Conservation (phyloP, 169 alveolate genomes). For the Ichthyophthirius multifiliis region DNA sequence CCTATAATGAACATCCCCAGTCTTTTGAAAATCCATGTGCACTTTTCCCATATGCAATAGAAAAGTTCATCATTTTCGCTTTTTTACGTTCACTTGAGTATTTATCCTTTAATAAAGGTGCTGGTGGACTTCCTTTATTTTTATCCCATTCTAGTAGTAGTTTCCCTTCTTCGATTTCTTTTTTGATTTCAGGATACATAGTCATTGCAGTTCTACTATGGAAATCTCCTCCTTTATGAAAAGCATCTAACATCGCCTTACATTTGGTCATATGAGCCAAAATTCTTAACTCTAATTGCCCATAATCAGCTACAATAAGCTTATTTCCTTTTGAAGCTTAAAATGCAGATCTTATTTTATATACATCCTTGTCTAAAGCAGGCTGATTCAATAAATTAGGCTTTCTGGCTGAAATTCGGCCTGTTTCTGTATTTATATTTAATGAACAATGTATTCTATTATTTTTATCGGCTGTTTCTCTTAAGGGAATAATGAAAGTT, state of each 20-base stretch:
- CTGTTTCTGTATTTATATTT: slow-evolving; percentile 82
- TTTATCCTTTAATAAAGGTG: slow-evolving; percentile 70
- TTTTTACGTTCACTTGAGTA: slow-evolving; percentile 74
- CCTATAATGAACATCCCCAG: slow-evolving; percentile 64
- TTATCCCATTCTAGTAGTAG: slow-evolving; percentile 80
- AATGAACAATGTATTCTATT: slow-evolving; percentile 66
- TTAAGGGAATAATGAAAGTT: slow-evolving; percentile 69
- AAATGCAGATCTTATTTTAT: slow-evolving; percentile 75
- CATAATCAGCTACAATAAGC: slow-evolving; percentile 84
- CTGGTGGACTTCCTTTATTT: slow-evolving; percentile 73
- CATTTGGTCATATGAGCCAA: slow-evolving; percentile 85
- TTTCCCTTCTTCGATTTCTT: slow-evolving; percentile 60
- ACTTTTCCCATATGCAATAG: slow-evolving; percentile 85
- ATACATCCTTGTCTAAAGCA: slow-evolving; percentile 73
- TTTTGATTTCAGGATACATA: slow-evolving; percentile 67
- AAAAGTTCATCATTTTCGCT: slow-evolving; percentile 84
- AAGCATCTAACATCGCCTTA: slow-evolving; percentile 75
- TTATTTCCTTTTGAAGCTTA: slow-evolving; percentile 70
- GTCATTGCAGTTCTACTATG: slow-evolving; percentile 83
- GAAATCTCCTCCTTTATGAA: slow-evolving; percentile 83
- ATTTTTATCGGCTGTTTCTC: slow-evolving; percentile 40
- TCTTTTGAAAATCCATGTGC: slow-evolving; percentile 80
- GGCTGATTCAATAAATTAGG: slow-evolving; percentile 85
- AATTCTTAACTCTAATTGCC: slow-evolving; percentile 81
- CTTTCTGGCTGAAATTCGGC: slow-evolving; percentile 65